phyloP scores from a whole-genome alignment of 2,329 filamentous ascomycete species.

The Helminthosporium solani region DNA sequence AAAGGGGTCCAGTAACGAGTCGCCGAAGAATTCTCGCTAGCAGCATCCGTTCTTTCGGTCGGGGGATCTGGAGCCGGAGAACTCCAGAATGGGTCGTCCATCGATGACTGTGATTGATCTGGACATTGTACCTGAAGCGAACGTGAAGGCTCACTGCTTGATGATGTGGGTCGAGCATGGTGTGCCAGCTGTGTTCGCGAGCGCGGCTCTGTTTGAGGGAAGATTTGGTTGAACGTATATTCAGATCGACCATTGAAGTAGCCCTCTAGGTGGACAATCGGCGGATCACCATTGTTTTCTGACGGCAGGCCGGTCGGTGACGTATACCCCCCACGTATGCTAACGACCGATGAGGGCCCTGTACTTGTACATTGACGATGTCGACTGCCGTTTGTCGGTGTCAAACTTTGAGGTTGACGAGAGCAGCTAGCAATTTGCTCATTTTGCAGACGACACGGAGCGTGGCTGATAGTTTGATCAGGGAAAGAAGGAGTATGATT shows the following conservation, averaged over 20 bases:
- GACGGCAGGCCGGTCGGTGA: not conserved
- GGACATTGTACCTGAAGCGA: constrained; percentile 4
- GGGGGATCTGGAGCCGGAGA: constrained; percentile 3
- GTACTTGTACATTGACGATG: not conserved
- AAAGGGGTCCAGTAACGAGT: constrained; percentile 8
- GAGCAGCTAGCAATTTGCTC: constrained; percentile 15
- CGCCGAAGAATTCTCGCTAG: constrained; percentile 3
- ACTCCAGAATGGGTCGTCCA: constrained; percentile 19
- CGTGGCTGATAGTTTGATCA: constrained; percentile 10
- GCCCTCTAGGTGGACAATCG: constrained; percentile 11
- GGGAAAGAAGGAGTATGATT: constrained; percentile 7
- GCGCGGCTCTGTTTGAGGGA: constrained; percentile 8
- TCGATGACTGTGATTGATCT: constrained; percentile 2
- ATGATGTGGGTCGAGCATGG: constrained; percentile 25
- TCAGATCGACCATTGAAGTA: constrained; percentile 11
- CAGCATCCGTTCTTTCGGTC: not conserved
- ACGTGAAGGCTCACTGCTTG: constrained; percentile 18
- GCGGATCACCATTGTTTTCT: not conserved
- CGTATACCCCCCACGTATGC: not conserved
- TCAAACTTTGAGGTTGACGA: constrained; percentile 2
- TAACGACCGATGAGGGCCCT: not conserved
- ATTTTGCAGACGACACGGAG: constrained; percentile 22
- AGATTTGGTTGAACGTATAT: constrained; percentile 12
- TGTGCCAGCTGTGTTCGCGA: constrained; percentile 8
- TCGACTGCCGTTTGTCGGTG: not conserved